These are phyloP conservation scores for Pyronema domesticum DNA, from an alignment of 495 filamentous ascomycete species.

Conservation along the genomic window DNA sequence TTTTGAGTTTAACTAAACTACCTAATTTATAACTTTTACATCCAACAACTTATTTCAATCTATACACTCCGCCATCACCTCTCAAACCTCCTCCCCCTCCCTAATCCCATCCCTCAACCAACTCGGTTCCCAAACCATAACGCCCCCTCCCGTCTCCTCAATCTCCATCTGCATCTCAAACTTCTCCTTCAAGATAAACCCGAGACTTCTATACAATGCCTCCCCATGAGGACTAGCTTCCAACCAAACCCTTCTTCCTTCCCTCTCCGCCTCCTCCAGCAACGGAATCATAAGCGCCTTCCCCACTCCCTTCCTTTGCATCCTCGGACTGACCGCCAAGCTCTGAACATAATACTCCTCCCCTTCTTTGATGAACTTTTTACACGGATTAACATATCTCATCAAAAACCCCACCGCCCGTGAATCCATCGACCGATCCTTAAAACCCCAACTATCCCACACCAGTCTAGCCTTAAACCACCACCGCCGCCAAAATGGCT, in stretches of 20 bases:
- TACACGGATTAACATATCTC: too few species aligned
- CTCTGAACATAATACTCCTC: slow-evolving; percentile 2
- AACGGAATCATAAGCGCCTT: not conserved
- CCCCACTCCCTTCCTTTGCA: slow-evolving; percentile 4
- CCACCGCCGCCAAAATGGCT: not conserved
- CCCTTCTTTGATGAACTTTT: not conserved
- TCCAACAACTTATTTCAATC: too few species aligned
- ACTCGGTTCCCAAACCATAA: not conserved
- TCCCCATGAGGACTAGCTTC: slow-evolving; percentile 8
- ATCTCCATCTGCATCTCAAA: not conserved
- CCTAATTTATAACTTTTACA: too few species aligned
- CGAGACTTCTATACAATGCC: slow-evolving; percentile 19
- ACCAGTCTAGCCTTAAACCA: not conserved
- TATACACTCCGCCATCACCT: too few species aligned
- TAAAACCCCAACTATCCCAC: not conserved
- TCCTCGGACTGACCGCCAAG: not conserved
- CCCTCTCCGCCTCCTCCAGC: slow-evolving; percentile 1
- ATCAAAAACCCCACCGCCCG: not conserved
- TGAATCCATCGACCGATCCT: not conserved
- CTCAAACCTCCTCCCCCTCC: too few species aligned
- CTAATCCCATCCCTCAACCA: too few species aligned
- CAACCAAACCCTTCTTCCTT: slow-evolving; percentile 3
- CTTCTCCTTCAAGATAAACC: slow-evolving; percentile 18
- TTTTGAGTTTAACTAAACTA: too few species aligned
- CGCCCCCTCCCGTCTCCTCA: not conserved